Base-by-base conservation (phyloP, 352 stramenopile species). In the Phytophthora meadii region DNA sequence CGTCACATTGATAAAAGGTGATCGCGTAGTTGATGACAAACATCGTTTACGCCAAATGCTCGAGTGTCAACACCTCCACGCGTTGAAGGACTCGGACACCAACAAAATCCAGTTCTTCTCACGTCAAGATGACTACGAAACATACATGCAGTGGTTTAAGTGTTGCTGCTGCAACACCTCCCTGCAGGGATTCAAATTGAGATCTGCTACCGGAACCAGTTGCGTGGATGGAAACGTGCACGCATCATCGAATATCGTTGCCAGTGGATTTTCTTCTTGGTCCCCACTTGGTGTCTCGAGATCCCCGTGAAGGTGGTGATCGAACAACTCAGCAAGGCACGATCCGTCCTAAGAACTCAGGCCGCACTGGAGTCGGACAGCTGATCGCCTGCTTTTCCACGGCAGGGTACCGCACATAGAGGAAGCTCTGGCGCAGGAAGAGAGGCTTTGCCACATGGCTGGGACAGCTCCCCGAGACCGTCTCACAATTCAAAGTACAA, bases 401-500 rank as follows among this genome's bases (percentile, higher is more conserved):
- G 47, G 50, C 30, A 32, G 39, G 44, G 24, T 12, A 22, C 7
- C 9, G 44, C 17, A 28, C 34, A 40, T 24, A 54, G 9, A 51
- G 34, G 36, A 36, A 36, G 9, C 30, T 36, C 30, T 36, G 30
- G 30, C 9, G 30, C 8, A 36, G 30, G 30, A 42, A 37, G 39
- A 48, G 54, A 59, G 41, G 15, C 40, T 39, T 59, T 36, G 28
- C 50, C 51, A 62, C 60, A 62, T 68, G 60, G 44, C 52, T 47
- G 60, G 60, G 60, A 68, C 52, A 63, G 44, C 14, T 27, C 30
- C n/a, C 59, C 28, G 17, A 41, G 30, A 25, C 5, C 34, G 36
- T 28, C 45, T 57, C 65, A 74, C 54, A 63, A 70, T 40, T 28
- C 10, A 62, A 74, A 61, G 47, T 62, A 28, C 65, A 22, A 37